Evolutionary conservation across 441 rosid species (phyloP), one percentile per base, ranked within the genome.

Genomic region (Brassica balearica): DNA sequence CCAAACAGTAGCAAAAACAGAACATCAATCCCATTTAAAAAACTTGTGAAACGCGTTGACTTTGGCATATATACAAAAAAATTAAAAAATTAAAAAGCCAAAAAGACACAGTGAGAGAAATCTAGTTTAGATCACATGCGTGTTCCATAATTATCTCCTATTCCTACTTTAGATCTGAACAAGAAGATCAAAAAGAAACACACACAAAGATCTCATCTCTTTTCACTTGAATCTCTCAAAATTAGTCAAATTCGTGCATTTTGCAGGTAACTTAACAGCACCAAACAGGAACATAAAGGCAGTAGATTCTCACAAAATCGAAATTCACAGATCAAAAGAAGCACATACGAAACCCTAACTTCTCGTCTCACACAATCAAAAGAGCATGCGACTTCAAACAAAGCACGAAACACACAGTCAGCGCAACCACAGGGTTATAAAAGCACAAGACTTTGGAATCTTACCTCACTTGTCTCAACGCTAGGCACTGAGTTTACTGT

Each of bases 281-380:
- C 7, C 60, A 29, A 20, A 23, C 69, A 64, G 6, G 2, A 51
- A 27, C 36, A 48, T 3, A 25, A 67, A 71, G 46, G 22, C 43
- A 46, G 15, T 15, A 63, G 15, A 36, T 19, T 17, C 43, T 32
- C 14, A 22, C 51, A 68, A 4, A 22, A 51, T 53, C 32, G 14
- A 79, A 61, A 68, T 51, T 66, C 27, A 0, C 5, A 46, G 10
- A 65, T 41, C 38, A 25, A 68, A 65, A 71, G 34, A 59, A 71
- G 17, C 43, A 34, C 53, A 65, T 25, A 59, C 61, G 61, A 80
- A 82, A 78, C 77, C 82, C 84, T 75, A 77, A 68, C 64, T 77
- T 68, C 60, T 58, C 38, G 6, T 32, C 64, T 4, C 69, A 61
- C 41, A 64, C 51, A 56, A 29, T 7, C 22, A 22, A 25, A 29